Evolutionary conservation across 225 moss, liverwort and hornwort genomes (phyloP), one percentile per base, ranked within the genome.

Genomic region (Anthoceros angustus): DNA sequence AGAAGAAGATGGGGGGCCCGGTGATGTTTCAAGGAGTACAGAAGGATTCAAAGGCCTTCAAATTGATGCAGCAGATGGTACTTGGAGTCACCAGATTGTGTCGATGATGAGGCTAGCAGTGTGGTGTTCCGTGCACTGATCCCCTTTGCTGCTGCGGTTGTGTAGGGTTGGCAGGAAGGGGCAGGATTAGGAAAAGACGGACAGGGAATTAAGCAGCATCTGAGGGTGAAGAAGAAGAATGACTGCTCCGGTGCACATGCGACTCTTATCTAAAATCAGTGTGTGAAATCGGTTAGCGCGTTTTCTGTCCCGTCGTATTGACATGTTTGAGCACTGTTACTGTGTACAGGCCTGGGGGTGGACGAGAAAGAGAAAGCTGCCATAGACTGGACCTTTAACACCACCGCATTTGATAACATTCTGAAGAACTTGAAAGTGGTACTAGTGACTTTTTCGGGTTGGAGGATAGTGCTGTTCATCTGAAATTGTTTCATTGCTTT

Each of bases 81-180:
- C 14, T 18, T 23, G 7, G 55, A 9, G 32, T 32, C 32, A 32
- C 1, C 32, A 4, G 18, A 55, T 15, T 20, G 7, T 11, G 46
- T 42, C 42, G 0, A 10, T 42, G 66, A 5, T 65, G n/a, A 10
- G 24, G 32, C 64, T 21, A 42, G 39, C 6, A 24, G 41, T 38
- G 49, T 46, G 40, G 2, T 66, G 8, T 49, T 40, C 18, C 8
- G 63, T 46, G 2, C 32, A 40, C 42, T 4, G 39, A 62, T 38
- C n/a, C 6, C 64, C 7, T n/a, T 49, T 72, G 10, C 11, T 4
- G 48, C 3, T 64, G 32, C 4, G 32, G 32, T 5, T 14, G 60
- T 25, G n/a, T 71, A 87, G 87, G 95, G 95, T 9, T 95, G 95
- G 95, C 85, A 91, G 65, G 95, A 95, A 72, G 95, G 95, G 26